These are phyloP conservation scores for Solanum commersonii DNA, from an alignment of 257 asterid species.

Conservation along the genomic window DNA sequence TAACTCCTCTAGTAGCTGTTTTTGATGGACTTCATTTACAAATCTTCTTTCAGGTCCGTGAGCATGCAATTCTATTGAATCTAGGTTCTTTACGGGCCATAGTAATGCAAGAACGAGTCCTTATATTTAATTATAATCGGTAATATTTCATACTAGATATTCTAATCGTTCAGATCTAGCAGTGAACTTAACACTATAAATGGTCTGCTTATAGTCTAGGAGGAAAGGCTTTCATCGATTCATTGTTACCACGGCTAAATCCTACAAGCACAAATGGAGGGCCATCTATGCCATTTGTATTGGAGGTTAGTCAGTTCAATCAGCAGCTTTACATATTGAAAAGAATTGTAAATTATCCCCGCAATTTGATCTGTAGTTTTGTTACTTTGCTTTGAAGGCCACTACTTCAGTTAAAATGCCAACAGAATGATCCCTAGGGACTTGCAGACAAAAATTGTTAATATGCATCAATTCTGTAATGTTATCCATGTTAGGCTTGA, in stretches of 20 bases:
- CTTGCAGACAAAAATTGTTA: neutral
- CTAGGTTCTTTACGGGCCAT: conserved; percentile 92
- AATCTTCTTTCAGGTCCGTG: conserved; percentile 56
- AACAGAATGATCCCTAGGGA: neutral
- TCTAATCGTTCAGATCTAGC: neutral
- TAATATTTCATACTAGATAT: conserved; percentile 10
- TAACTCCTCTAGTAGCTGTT: neutral
- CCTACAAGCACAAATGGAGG: conserved; percentile 57
- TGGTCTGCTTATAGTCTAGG: conserved; percentile 50
- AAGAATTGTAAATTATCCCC: neutral
- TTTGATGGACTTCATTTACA: neutral
- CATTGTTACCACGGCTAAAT: conserved; percentile 80
- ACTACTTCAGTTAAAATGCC: neutral
- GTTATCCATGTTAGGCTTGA: neutral
- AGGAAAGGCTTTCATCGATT: conserved; percentile 93
- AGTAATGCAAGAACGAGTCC: conserved; percentile 77
- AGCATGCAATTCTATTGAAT: conserved; percentile 84
- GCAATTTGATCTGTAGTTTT: neutral
- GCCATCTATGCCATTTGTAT: conserved; percentile 94
- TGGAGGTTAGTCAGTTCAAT: conserved; percentile 52
- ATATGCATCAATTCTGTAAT: neutral
- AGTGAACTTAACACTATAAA: neutral
- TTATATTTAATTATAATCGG: conserved; percentile 94
- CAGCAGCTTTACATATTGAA: neutral
- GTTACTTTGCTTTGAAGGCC: neutral